Evolutionary conservation across 768 basidiomycete genomes (phyloP).

Genomic region (Leccinum fibrillosum): DNA sequence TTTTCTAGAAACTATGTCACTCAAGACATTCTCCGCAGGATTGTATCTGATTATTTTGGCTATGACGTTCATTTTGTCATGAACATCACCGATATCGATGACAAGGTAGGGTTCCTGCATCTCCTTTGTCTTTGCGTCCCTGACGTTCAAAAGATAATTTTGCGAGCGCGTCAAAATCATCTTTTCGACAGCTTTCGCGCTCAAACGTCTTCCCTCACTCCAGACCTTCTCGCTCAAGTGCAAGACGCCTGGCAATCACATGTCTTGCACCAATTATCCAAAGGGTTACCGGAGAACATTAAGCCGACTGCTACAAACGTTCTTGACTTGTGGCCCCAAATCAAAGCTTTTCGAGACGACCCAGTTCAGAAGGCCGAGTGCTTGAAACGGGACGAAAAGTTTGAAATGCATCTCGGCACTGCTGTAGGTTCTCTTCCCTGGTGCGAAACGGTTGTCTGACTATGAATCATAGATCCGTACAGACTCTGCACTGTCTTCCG

Average conservation of each 20-base stretch:
- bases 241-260: conserved; percentile 64
- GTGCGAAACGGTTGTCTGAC: conserved; percentile 11
- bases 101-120: conserved; percentile 68
- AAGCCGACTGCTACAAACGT: conserved; percentile 49
- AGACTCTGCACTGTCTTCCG: conserved; percentile 51
- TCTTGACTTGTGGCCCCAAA: conserved; percentile 51
- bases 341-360: conserved; percentile 49
- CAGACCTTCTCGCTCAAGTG: conserved; percentile 55
- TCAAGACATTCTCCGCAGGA: conserved; percentile 43
- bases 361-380: conserved; percentile 67
- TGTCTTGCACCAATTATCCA: conserved; percentile 58
- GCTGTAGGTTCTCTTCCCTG: conserved; percentile 51
- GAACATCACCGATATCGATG: conserved; percentile 99
- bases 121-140: neutral
- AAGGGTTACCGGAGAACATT: conserved; percentile 54
- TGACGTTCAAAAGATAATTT: conserved; percentile 71
- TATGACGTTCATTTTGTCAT: conserved; percentile 98
- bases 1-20: conserved; percentile 74
- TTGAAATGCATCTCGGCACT: conserved; percentile 80
- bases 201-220: conserved; percentile 52
- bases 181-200: conserved; percentile 61
- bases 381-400: conserved; percentile 83
- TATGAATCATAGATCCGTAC: conserved; percentile 41
- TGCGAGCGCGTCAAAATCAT: conserved; percentile 80
- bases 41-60: conserved; percentile 93